These are phyloP conservation scores for Talaromyces sp. DNA, from an alignment of 2,329 filamentous ascomycete genomes.

Conservation along the genomic window DNA sequence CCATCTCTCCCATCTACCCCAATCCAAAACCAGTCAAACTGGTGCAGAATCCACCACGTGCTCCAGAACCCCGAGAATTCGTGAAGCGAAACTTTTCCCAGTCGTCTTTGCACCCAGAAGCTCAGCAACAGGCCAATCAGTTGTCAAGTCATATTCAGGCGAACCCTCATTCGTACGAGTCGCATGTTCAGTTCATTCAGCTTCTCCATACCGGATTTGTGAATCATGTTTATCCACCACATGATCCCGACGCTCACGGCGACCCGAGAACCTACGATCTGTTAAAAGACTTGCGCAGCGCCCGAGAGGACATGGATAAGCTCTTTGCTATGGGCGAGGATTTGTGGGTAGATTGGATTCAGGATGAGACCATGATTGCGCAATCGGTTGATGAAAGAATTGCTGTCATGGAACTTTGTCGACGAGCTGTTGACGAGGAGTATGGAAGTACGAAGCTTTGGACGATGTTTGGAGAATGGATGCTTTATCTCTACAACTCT, in stretches of 20 bases:
- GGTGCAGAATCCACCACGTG: conserved; percentile 40
- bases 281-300: conserved; percentile 42
- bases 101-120: conserved; percentile 38
- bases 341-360: conserved; percentile 59
- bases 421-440: conserved; percentile 57
- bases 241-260: conserved; percentile 40
- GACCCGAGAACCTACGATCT: conserved; percentile 44
- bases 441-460: conserved; percentile 57
- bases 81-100: conserved; percentile 38
- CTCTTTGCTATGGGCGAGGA: conserved; percentile 60
- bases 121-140: conserved; percentile 38
- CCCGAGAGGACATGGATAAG: conserved; percentile 55
- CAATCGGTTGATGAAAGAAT: conserved; percentile 53
- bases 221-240: conserved; percentile 44
- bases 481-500: conserved; percentile 52
- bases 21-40: conserved; percentile 33
- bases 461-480: conserved; percentile 59
- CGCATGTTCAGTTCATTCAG: conserved; percentile 44
- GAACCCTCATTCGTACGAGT: conserved; percentile 44
- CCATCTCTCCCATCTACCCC: conserved; percentile 39
- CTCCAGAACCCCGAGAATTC: conserved; percentile 39
- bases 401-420: conserved; percentile 55
- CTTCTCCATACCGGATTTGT: conserved; percentile 45
- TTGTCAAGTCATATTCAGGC: conserved; percentile 41
- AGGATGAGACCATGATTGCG: conserved; percentile 57